These are phyloP conservation scores for Cenchrus americanus DNA, from an alignment of 176 grass and related monocot species.

Conservation along the genomic window DNA sequence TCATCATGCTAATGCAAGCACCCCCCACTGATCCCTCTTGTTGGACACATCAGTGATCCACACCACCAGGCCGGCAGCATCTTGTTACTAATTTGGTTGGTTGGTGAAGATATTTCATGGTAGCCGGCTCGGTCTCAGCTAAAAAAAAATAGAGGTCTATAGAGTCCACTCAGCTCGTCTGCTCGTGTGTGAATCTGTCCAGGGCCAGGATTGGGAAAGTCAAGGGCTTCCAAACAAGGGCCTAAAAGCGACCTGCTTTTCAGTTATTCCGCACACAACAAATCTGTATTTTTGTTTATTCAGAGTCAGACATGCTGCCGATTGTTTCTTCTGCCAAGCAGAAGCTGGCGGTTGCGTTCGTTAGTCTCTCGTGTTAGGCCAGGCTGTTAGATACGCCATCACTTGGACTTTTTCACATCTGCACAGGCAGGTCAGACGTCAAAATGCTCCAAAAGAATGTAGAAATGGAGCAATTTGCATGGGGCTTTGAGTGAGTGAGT, in stretches of 20 bases:
- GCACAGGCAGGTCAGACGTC: conserved; percentile 31
- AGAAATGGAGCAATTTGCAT: not conserved
- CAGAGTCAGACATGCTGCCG: not conserved
- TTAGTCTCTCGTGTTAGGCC: conserved; percentile 47
- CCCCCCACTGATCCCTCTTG: not conserved
- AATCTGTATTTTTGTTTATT: not conserved
- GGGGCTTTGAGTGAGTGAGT: not conserved
- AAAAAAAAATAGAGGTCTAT: not conserved
- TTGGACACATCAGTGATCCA: conserved; percentile 42
- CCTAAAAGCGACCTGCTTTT: conserved; percentile 2
- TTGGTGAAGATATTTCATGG: conserved; percentile 38
- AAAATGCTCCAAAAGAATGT: conserved; percentile 7
- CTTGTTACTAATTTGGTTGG: conserved; percentile 8
- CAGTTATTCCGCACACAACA: conserved; percentile 3
- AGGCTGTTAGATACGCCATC: conserved; percentile 13
- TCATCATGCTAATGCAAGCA: conserved; percentile 6
- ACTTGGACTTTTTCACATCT: conserved; percentile 26
- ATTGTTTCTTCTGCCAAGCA: not conserved
- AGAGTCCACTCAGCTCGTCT: not conserved
- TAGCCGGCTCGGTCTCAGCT: not conserved
- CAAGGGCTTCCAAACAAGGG: conserved; percentile 35
- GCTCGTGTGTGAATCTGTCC: not conserved
- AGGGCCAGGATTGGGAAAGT: conserved; percentile 25
- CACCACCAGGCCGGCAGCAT: conserved; percentile 3
- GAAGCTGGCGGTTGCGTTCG: not conserved